These are phyloP conservation scores for Xylaria telfairii DNA, from an alignment of 495 filamentous ascomycete genomes.

Conservation along the genomic window DNA sequence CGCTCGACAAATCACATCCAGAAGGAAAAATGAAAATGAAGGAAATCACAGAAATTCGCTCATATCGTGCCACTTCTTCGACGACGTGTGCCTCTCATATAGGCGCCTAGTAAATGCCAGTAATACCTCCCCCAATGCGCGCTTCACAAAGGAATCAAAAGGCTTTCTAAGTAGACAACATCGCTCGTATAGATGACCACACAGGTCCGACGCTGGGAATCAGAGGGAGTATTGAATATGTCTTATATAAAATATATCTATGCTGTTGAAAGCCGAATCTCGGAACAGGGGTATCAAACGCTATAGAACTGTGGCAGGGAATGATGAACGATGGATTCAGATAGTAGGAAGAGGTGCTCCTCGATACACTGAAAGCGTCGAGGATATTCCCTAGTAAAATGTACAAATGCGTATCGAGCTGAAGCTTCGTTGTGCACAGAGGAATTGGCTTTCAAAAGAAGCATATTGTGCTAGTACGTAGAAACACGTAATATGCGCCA, in stretches of 20 bases:
- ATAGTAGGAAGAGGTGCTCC: not conserved
- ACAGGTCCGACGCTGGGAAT: not conserved
- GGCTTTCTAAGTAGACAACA: not conserved
- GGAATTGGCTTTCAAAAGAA: not conserved
- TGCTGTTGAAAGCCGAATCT: not conserved
- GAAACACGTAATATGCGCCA: not conserved
- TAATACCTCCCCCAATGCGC: not conserved
- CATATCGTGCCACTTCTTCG: not conserved
- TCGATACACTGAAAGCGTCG: not conserved
- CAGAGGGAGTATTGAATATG: not conserved
- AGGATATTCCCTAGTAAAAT: not conserved
- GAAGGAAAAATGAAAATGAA: not conserved
- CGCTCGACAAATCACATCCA: not conserved
- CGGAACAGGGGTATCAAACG: conserved; percentile 22
- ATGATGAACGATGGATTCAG: conserved; percentile 3
- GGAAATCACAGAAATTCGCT: not conserved
- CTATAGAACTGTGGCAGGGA: conserved; percentile 17
- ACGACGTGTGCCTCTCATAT: not conserved
- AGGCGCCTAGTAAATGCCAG: conserved; percentile 13
- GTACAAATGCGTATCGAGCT: not conserved
- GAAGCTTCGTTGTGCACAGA: not conserved
- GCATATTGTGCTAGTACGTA: not conserved
- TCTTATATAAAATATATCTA: conserved; percentile 7
- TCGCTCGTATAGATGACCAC: not conserved
- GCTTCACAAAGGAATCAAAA: not conserved